Evolutionary conservation across 2,329 filamentous ascomycete genomes (phyloP).

Genomic region (Dactylellina haptotyla): DNA sequence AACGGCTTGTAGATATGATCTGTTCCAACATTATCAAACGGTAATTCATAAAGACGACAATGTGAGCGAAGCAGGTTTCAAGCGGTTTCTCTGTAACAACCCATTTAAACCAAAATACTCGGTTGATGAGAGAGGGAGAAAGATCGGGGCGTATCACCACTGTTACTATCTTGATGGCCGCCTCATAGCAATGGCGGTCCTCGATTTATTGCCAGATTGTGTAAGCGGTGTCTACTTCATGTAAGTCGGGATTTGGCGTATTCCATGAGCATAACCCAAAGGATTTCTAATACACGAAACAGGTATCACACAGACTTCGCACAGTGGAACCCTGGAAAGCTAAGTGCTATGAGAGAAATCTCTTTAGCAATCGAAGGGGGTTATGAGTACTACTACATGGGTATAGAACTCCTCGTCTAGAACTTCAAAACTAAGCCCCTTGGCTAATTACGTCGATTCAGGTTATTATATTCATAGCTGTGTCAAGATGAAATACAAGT

Average conservation of each 20-base stretch:
- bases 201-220: slow-evolving; percentile 79
- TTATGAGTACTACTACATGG: slow-evolving; percentile 81
- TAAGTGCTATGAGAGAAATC: slow-evolving; percentile 79
- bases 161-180: slow-evolving; percentile 81
- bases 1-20: slow-evolving; percentile 59
- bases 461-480: slow-evolving; percentile 85
- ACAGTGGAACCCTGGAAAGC: slow-evolving; percentile 75
- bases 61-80: slow-evolving; percentile 72
- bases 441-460: slow-evolving; percentile 57
- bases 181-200: slow-evolving; percentile 78
- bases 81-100: slow-evolving; percentile 79
- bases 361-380: slow-evolving; percentile 74
- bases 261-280: background rate
- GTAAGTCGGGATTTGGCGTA: slow-evolving; percentile 60
- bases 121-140: slow-evolving; percentile 66
- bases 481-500: slow-evolving; percentile 86
- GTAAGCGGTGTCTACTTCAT: slow-evolving; percentile 86
- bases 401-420: slow-evolving; percentile 29
- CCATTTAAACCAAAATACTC: slow-evolving; percentile 64
- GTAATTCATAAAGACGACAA: slow-evolving; percentile 76
- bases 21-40: slow-evolving; percentile 80
- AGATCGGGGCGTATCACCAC: slow-evolving; percentile 80
- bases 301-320: slow-evolving; percentile 75
- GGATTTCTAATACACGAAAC: background rate
- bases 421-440: background rate